A percentile compares a stretch with the other conserved stretches of the same genome.
Evolutionary conservation across 768 basidiomycete species (phyloP).

Genomic region (Pluteus cervinus): DNA sequence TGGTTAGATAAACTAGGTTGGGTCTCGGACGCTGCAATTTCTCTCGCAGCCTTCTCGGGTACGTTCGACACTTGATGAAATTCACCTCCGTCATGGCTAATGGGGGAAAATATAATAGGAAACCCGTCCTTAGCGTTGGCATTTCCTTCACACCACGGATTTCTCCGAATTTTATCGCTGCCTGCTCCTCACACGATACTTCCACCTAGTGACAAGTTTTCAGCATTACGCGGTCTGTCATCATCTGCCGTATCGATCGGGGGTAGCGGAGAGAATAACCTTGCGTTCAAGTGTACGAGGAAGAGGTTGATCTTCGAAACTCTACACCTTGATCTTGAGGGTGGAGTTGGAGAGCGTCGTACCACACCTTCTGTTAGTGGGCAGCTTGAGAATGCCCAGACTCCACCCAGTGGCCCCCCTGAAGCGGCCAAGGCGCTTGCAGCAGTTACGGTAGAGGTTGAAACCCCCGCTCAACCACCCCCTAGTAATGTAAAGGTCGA

Average conservation of each 20-base stretch:
- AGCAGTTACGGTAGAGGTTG: constrained; percentile 39
- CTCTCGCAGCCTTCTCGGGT: constrained; percentile 78
- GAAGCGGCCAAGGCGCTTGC: constrained; percentile 20
- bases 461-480: too few relatives aligned
- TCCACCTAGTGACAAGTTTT: constrained; percentile 77
- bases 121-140: constrained; percentile 67
- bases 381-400: too few relatives aligned
- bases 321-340: constrained; percentile 80
- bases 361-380: constrained; percentile 47
- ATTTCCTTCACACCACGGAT: constrained; percentile 85
- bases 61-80: constrained; percentile 10
- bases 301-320: constrained; percentile 89
- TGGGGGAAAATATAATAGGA: constrained; percentile 32
- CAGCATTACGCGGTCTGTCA: constrained; percentile 75
- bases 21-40: constrained; percentile 71
- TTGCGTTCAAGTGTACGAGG: constrained; percentile 90
- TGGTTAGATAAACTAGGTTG: constrained; percentile 80
- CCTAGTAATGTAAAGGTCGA: constrained; percentile 12
- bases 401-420: too few relatives aligned
- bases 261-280: constrained; percentile 90
- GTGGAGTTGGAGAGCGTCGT: constrained; percentile 74
- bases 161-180: constrained; percentile 70
- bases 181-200: constrained; percentile 71
- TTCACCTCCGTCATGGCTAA: neutral
- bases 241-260: constrained; percentile 42